Base-by-base conservation (phyloP, 306 rosid genomes). In the Glycine latifolia region DNA sequence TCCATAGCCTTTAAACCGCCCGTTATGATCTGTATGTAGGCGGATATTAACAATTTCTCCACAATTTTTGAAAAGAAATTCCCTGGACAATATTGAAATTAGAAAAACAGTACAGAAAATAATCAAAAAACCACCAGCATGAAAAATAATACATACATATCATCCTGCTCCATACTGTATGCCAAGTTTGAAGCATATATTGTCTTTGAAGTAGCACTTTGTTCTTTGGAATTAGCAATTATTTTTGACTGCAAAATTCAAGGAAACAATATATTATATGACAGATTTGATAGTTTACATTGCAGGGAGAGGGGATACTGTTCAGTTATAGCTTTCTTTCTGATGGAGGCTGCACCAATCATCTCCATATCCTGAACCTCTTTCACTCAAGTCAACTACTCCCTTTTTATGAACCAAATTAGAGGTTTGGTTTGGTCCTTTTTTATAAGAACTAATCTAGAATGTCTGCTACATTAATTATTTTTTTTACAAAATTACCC, bases 1-100 rank as follows among this genome's bases (percentile, higher is more conserved):
- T 3, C 91, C 98, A 86, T 71, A 87, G 15, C 95, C 98, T 91
- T 10, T 94, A 50, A 91, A 90, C 58, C 58, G 52, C 48, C 97
- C 97, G 3, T 87, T 92, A 0, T 16, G 37, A 69, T 88, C 87
- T 5, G 66, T 54, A 10, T 89, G 50, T 10, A 94, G 85, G 67
- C 91, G 93, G 14, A 94, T 79, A 49, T 90, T 91, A 80, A 90
- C 89, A 67, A 93, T 75, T 76, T 86, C 90, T 10, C 94, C 98
- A 79, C 83, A 87, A 76, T 83, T 81, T 79, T 91, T 86, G 78
- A 94, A 94, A 85, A 94, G 80, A 20, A 67, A 60, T 49, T 83
- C 94, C 81, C 98, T 94, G 86, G 66, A 77, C 4, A 80, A 81
- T 44, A 20, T 56, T 12, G 16, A 47, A 48, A 44, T 82, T 43